phyloP scores from a whole-genome alignment of 352 stramenopile genomes.

The Pythium folliculosum region DNA sequence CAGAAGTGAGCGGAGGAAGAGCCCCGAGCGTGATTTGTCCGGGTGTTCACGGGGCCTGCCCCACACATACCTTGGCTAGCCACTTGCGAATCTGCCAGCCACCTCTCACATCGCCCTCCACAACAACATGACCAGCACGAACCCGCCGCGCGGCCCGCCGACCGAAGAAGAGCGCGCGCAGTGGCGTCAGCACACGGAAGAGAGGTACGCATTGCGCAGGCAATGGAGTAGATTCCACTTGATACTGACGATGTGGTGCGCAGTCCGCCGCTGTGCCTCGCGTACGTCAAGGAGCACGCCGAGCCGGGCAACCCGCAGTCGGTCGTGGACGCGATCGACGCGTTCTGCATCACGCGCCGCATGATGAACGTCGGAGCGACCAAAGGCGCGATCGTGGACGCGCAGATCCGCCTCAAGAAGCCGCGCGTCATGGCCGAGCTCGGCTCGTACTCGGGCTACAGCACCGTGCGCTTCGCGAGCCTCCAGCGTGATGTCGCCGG shows the following conservation, averaged over 20 bases:
- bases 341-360: conserved; percentile 29
- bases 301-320: conserved; percentile 36
- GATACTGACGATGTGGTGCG: neutral
- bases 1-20: too few relatives aligned
- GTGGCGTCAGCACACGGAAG: conserved; percentile 19
- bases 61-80: neutral
- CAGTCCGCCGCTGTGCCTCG: conserved; percentile 22
- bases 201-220: neutral
- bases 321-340: conserved; percentile 37
- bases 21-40: too few relatives aligned
- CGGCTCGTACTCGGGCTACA: conserved; percentile 46
- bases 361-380: conserved; percentile 48
- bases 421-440: conserved; percentile 47
- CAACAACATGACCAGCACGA: conserved; percentile 7
- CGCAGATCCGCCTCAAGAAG: conserved; percentile 39
- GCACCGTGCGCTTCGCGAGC: conserved; percentile 45
- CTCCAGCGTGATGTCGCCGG: conserved; percentile 40
- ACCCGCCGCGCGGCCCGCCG: neutral
- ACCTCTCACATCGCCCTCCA: neutral
- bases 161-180: conserved; percentile 12
- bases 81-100: conserved; percentile 7
- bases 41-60: neutral
- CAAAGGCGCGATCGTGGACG: conserved; percentile 37
- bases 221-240: neutral
- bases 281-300: conserved; percentile 39